phyloP scores from a whole-genome alignment of 2,329 filamentous ascomycete genomes.

The Exophiala phaeomuriformis region DNA sequence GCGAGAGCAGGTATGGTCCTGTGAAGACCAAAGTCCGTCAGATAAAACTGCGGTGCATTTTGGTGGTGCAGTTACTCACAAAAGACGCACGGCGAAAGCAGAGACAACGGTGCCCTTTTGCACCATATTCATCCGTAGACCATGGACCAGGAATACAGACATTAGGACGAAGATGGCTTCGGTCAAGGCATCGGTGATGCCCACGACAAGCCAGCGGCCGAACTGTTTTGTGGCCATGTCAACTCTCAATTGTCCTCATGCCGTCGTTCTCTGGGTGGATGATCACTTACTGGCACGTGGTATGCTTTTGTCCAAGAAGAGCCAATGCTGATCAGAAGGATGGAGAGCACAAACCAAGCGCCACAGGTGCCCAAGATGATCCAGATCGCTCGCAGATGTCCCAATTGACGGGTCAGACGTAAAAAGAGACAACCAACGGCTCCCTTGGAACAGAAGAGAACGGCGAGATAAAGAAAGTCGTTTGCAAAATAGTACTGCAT shows the following conservation, averaged over 20 bases:
- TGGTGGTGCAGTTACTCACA: slow-evolving; percentile 20
- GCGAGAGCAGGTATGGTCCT: slow-evolving; percentile 35
- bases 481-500: slow-evolving; percentile 33
- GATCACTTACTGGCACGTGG: slow-evolving; percentile 21
- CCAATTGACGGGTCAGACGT: slow-evolving; percentile 40
- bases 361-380: slow-evolving; percentile 34
- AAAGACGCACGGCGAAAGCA: slow-evolving; percentile 38
- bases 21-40: background rate
- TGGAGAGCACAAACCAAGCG: slow-evolving; percentile 35
- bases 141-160: slow-evolving; percentile 34
- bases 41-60: too few species aligned
- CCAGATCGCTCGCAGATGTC: slow-evolving; percentile 35
- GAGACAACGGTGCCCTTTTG: slow-evolving; percentile 37
- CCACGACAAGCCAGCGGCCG: slow-evolving; percentile 36
- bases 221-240: slow-evolving; percentile 18
- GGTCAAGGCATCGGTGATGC: slow-evolving; percentile 36
- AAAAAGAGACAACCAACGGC: slow-evolving; percentile 40
- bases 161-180: slow-evolving; percentile 36
- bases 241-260: background rate
- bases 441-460: slow-evolving; percentile 40
- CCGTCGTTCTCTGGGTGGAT: background rate
- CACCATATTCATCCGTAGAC: slow-evolving; percentile 34
- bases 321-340: slow-evolving; percentile 37
- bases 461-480: slow-evolving; percentile 40
- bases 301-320: slow-evolving; percentile 29